phyloP scores from a whole-genome alignment of 768 basidiomycete genomes.

The Suillus discolor region DNA sequence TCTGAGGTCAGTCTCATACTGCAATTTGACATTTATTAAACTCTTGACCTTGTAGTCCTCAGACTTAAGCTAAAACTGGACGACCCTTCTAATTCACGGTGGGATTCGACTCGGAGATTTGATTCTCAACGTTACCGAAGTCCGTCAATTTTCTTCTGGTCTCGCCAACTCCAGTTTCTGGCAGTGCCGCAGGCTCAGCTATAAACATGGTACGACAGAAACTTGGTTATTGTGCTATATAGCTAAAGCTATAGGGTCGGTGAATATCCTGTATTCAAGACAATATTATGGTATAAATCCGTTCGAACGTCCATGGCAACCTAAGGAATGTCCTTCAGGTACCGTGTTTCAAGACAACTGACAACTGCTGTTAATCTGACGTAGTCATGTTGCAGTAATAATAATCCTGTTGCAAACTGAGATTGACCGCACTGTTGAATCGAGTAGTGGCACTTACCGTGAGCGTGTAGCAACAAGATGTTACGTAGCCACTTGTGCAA shows the following conservation, averaged over 20 bases:
- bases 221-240: too few relatives aligned
- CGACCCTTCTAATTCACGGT: too few relatives aligned
- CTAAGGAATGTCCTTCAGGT: neutral
- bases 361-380: neutral
- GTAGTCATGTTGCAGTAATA: neutral
- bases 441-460: neutral
- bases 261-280: neutral
- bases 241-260: too few relatives aligned
- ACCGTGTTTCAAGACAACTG: neutral
- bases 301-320: neutral
- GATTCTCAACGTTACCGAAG: neutral
- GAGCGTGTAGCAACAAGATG: neutral
- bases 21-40: neutral
- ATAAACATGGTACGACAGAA: too few relatives aligned
- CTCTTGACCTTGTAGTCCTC: neutral
- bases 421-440: neutral
- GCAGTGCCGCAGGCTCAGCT: too few relatives aligned
- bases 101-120: neutral
- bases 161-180: neutral
- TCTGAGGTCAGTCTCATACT: neutral
- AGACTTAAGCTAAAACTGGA: neutral
- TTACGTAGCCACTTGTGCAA: neutral
- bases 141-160: neutral
- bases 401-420: neutral
- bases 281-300: neutral